Conservation (phyloP, 192 early-diverging fungal genomes). For the Backusella westeae region DNA sequence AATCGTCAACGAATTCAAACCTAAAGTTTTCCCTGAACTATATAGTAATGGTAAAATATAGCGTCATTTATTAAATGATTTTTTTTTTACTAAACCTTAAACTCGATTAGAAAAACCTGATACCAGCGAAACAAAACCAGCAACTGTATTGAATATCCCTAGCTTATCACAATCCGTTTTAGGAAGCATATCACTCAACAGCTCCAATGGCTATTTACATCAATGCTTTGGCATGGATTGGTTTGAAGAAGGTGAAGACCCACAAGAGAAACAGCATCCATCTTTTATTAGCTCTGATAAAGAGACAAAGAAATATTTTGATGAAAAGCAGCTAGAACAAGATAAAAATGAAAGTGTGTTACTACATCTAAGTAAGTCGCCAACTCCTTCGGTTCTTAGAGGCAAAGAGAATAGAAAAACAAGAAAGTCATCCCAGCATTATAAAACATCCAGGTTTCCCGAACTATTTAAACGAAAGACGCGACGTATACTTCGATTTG, state of each 20-base stretch:
- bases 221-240: constrained; percentile 38
- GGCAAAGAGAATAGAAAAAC: neutral
- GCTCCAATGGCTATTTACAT: constrained; percentile 30
- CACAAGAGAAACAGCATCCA: neutral
- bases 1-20: constrained; percentile 83
- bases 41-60: constrained; percentile 31
- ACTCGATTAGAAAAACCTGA: neutral
- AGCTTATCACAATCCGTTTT: neutral
- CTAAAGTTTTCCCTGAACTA: constrained; percentile 75
- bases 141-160: neutral
- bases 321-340: neutral
- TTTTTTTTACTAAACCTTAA: neutral
- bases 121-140: neutral
- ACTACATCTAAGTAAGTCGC: neutral
- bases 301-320: neutral
- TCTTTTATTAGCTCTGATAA: neutral
- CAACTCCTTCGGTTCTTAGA: neutral
- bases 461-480: neutral
- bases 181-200: constrained; percentile 19
- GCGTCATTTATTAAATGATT: neutral
- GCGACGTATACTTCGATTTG: neutral
- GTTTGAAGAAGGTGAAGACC: constrained; percentile 40
- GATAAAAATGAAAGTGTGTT: neutral
- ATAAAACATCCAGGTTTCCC: neutral
- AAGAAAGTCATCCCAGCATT: neutral